Evolutionary conservation across 495 filamentous ascomycete genomes (phyloP), one percentile per base, ranked within the genome.

Genomic region (Diplogelasinospora grovesii): DNA sequence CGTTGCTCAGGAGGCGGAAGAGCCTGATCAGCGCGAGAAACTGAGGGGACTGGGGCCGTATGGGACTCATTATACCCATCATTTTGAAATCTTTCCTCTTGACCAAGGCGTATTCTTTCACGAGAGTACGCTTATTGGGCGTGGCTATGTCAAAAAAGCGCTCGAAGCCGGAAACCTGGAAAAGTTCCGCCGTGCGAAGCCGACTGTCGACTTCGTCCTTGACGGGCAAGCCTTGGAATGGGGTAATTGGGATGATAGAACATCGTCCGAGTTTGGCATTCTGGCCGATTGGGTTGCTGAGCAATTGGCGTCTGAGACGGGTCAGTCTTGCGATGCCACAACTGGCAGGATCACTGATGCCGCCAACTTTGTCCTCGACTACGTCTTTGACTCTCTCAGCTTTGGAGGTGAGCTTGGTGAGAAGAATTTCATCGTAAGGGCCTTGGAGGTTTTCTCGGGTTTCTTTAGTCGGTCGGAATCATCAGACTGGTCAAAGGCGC

Each of bases 71-170:
- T 95, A 93, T 52, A 74, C 85, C 1, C 68, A 80, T 9, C 77
- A 85, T 48, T 95, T 96, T 44, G 82, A 85, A 36, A 59, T 88
- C 21, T 68, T 65, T 27, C 81, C 86, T 19, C 62, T 94, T 18
- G 69, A 66, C 30, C 40, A 59, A 8, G 85, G 82, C 0, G 81
- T 80, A 1, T 92, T 73, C 58, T 92, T 93, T 49, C 85, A 89
- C 49, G 67, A 81, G 49, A 73, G 61, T 34, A 89, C 87, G 8
- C 73, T 93, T 35, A 69, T 94, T 35, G 88, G 89, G 11, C 81
- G 78, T 49, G 85, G 83, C 0, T 71, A 75, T 16, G 70, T 94
- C 36, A 53, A 53, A 25, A 71, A 65, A 36, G 78, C 70, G 8
- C 57, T 78, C 8, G 61, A 68, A 52, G 48, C 39, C 22, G 57